Percentiles rank a stretch among this genome's conserved stretches.
Evolutionary conservation across 2,329 filamentous ascomycete species (phyloP).

Genomic region (Allantophomopsis lycopodina): DNA sequence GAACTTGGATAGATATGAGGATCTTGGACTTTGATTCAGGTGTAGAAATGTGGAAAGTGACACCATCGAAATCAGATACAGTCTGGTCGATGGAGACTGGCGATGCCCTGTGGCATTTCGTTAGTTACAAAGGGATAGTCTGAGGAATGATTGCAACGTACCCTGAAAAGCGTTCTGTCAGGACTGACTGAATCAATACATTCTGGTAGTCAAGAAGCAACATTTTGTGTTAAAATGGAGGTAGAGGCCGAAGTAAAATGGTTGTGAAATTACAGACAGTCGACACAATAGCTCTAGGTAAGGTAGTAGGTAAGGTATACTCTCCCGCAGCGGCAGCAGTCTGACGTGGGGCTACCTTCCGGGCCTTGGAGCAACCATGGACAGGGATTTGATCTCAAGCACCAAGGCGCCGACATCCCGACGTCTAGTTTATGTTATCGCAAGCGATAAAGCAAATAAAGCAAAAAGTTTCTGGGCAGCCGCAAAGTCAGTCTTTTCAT

Average conservation of each 20-base stretch:
- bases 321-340: too few species aligned
- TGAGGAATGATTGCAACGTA: slow-evolving; percentile 5
- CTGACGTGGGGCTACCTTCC: not conserved
- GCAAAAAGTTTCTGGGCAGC: slow-evolving; percentile 4
- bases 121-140: slow-evolving; percentile 8
- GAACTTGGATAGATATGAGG: slow-evolving; percentile 83
- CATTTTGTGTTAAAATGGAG: slow-evolving; percentile 33
- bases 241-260: too few species aligned
- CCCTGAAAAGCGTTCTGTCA: slow-evolving; percentile 72
- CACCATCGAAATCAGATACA: slow-evolving; percentile 96
- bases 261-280: too few species aligned
- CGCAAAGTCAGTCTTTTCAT: too few species aligned
- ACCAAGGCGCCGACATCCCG: not conserved
- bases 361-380: not conserved
- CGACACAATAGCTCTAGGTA: too few species aligned
- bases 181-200: slow-evolving; percentile 88
- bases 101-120: slow-evolving; percentile 45
- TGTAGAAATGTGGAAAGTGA: slow-evolving; percentile 96
- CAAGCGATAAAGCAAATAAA: slow-evolving; percentile 1
- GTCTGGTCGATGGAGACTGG: slow-evolving; percentile 92
- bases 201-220: slow-evolving; percentile 99
- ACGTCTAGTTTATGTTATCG: slow-evolving; percentile 2
- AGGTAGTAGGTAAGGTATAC: too few species aligned
- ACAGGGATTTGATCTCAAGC: not conserved
- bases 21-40: slow-evolving; percentile 91